Percentiles rank a stretch among this genome's conserved stretches.
Conservation (phyloP, 805 yeast genomes). For the Nakazawaea peltata region DNA sequence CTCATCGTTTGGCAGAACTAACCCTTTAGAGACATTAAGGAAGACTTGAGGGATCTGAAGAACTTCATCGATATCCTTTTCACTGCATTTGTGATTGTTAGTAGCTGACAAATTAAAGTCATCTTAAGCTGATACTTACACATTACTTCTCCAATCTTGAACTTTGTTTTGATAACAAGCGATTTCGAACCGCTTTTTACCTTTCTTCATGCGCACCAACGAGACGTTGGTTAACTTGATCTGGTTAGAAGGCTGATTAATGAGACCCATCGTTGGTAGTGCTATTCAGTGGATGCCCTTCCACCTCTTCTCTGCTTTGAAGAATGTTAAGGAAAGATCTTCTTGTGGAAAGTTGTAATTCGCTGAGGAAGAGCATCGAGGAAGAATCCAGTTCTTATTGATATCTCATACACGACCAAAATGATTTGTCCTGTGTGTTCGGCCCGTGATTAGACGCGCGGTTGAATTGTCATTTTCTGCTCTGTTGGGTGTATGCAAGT, state of each 20-base stretch:
- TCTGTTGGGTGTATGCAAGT: no score
- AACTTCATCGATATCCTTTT: constrained; percentile 92
- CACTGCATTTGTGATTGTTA: constrained; percentile 27
- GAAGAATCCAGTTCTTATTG: no score
- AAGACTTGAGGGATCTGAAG: constrained; percentile 94
- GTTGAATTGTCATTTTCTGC: no score
- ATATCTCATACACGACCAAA: no score
- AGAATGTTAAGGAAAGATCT: no score
- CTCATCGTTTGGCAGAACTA: constrained; percentile 84
- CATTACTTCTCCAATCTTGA: constrained; percentile 84
- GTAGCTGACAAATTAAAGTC: not conserved
- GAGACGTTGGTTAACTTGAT: constrained; percentile 92
- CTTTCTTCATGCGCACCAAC: constrained; percentile 82
- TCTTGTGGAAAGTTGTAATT: no score
- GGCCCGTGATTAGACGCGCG: no score
- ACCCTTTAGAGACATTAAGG: constrained; percentile 88
- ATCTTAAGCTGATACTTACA: constrained; percentile 33
- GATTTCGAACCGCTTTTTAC: constrained; percentile 84
- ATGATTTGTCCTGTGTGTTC: no score
- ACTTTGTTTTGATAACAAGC: constrained; percentile 97
- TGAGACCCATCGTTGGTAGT: constrained; percentile 28
- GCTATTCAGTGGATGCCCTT: no score
- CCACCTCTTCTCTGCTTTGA: no score
- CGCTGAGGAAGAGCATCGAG: no score
- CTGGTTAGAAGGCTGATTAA: constrained; percentile 84